These are phyloP conservation scores for Ustilago bromivora DNA, from an alignment of 1,284 basidiomycete species.

Conservation along the genomic window DNA sequence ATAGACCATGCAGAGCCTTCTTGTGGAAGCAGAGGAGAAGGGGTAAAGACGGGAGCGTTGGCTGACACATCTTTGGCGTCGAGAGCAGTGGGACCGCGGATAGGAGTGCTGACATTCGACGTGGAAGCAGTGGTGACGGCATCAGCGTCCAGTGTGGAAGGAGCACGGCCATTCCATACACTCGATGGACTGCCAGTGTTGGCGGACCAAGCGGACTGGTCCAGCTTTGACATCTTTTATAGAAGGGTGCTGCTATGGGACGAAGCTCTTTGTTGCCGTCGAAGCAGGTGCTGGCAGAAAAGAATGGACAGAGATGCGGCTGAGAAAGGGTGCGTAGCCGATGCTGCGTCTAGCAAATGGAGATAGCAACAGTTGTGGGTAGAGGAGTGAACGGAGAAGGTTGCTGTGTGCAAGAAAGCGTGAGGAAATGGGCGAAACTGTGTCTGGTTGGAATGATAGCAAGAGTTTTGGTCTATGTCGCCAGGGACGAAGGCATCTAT, in stretches of 20 bases:
- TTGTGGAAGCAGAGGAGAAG: conserved; percentile 39
- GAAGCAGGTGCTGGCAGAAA: not conserved
- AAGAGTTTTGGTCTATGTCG: no score
- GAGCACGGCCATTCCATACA: conserved; percentile 45
- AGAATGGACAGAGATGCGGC: not conserved
- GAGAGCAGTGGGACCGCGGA: conserved; percentile 23
- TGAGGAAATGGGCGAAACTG: no score
- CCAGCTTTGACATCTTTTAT: conserved; percentile 35
- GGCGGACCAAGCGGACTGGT: conserved; percentile 36
- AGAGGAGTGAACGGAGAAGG: no score
- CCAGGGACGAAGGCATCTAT: no score
- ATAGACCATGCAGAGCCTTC: conserved; percentile 49
- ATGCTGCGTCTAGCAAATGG: no score
- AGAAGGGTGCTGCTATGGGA: conserved; percentile 13
- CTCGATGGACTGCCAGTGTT: conserved; percentile 36
- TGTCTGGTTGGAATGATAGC: no score
- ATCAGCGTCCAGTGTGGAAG: conserved; percentile 42
- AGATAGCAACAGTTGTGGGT: no score
- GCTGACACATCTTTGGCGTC: conserved; percentile 24
- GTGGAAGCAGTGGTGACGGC: conserved; percentile 40
- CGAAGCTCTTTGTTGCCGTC: not conserved
- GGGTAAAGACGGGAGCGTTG: conserved; percentile 30
- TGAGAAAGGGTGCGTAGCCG: not conserved
- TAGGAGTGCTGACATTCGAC: conserved; percentile 48
- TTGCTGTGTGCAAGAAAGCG: no score